A percentile compares a stretch with the other conserved stretches of the same genome.
Conservation (phyloP, 2,329 filamentous ascomycete genomes). For the Aspergillus persii region DNA sequence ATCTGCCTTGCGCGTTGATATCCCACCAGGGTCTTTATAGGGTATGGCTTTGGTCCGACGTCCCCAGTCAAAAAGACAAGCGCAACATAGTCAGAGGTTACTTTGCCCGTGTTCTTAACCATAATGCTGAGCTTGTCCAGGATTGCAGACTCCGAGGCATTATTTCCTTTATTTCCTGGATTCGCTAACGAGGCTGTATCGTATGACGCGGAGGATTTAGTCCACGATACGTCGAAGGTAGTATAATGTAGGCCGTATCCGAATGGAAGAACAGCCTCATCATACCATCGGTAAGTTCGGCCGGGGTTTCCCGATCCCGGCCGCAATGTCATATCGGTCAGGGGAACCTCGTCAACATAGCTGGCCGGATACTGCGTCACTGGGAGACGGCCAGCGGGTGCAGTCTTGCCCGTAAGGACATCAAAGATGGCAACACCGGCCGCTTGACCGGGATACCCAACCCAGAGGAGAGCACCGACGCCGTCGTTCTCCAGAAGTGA, state of each 20-base stretch:
- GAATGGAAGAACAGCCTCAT: constrained; percentile 35
- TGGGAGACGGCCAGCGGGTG: constrained; percentile 37
- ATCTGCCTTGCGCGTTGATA: constrained; percentile 24
- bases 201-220: not conserved
- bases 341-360: constrained; percentile 41
- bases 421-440: constrained; percentile 39
- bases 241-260: constrained; percentile 43
- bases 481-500: constrained; percentile 30
- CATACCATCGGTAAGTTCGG: constrained; percentile 41
- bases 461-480: constrained; percentile 37
- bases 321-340: constrained; percentile 36
- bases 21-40: constrained; percentile 34
- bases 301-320: constrained; percentile 30
- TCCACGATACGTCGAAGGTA: constrained; percentile 26
- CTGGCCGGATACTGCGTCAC: constrained; percentile 34
- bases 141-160: not conserved
- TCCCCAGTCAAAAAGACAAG: constrained; percentile 32
- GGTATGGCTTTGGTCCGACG: constrained; percentile 33
- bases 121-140: constrained; percentile 27
- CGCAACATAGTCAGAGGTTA: constrained; percentile 35
- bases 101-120: constrained; percentile 31
- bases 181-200: not conserved
- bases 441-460: constrained; percentile 39
- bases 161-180: not conserved
- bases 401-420: constrained; percentile 33